These are phyloP conservation scores for Malassezia sympodialis DNA, from an alignment of 1,284 basidiomycete species.

Conservation along the genomic window DNA sequence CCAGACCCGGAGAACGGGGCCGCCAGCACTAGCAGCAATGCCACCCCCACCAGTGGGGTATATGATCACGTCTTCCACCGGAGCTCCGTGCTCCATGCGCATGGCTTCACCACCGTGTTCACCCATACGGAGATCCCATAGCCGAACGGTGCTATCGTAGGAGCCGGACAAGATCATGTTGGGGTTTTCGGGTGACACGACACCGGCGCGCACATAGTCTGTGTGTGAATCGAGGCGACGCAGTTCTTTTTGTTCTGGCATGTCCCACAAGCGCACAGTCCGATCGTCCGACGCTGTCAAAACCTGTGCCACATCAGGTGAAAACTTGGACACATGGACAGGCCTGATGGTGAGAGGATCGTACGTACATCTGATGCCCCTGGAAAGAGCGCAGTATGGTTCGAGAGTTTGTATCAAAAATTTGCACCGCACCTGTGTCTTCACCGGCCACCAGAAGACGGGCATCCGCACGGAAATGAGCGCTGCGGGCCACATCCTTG, in stretches of 20 bases:
- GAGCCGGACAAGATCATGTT: slow-evolving; percentile 81
- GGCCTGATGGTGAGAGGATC: slow-evolving; percentile 52
- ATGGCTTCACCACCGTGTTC: slow-evolving; percentile 38
- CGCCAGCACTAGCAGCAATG: slow-evolving; percentile 72
- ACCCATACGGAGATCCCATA: slow-evolving; percentile 67
- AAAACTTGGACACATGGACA: slow-evolving; percentile 88
- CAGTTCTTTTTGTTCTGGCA: slow-evolving; percentile 74
- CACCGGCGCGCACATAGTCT: slow-evolving; percentile 89
- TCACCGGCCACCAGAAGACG: slow-evolving; percentile 90
- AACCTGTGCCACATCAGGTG: slow-evolving; percentile 67
- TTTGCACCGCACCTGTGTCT: slow-evolving; percentile 82
- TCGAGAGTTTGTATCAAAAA: slow-evolving; percentile 89
- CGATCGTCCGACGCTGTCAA: slow-evolving; percentile 94
- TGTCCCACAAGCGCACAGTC: slow-evolving; percentile 86
- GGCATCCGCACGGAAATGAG: slow-evolving; percentile 65
- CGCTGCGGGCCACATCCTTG: slow-evolving; percentile 76
- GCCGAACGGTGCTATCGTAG: slow-evolving; percentile 80
- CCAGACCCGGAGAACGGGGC: slow-evolving; percentile 88
- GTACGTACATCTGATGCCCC: slow-evolving; percentile 67
- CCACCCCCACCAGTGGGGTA: slow-evolving; percentile 70
- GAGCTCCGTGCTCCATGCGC: slow-evolving; percentile 51
- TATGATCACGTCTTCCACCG: slow-evolving; percentile 88
- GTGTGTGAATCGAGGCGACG: slow-evolving; percentile 72
- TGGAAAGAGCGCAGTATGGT: slow-evolving; percentile 86
- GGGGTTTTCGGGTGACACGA: slow-evolving; percentile 71